A percentile compares a stretch with the other conserved stretches of the same genome.
Evolutionary conservation across 2,329 filamentous ascomycete genomes (phyloP).

Genomic region (Sodiomyces alkalinus): DNA sequence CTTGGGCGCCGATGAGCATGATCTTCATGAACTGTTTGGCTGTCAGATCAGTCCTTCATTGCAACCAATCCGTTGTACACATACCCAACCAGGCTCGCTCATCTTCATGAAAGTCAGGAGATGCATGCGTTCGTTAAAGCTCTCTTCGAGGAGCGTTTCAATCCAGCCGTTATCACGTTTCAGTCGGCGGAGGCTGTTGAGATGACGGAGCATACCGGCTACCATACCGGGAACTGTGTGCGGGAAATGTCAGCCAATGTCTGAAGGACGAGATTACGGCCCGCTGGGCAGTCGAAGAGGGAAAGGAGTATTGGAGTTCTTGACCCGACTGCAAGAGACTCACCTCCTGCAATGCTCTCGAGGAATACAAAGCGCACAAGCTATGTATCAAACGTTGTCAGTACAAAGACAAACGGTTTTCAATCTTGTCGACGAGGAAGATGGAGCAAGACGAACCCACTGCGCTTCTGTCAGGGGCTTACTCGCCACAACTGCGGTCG

Average conservation of each 20-base stretch:
- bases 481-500: slow-evolving; percentile 34
- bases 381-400: slow-evolving; percentile 17
- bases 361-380: slow-evolving; percentile 82
- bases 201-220: slow-evolving; percentile 81
- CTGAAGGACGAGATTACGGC: background rate
- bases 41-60: too few species aligned
- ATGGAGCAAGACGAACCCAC: slow-evolving; percentile 51
- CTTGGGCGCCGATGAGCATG: slow-evolving; percentile 84
- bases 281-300: too few species aligned
- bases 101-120: slow-evolving; percentile 74
- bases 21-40: slow-evolving; percentile 93
- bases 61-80: too few species aligned
- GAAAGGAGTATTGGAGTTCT: background rate
- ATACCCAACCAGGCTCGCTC: slow-evolving; percentile 57
- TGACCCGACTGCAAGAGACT: too few species aligned
- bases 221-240: slow-evolving; percentile 81
- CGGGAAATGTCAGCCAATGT: background rate
- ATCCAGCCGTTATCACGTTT: slow-evolving; percentile 96
- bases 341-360: slow-evolving; percentile 68
- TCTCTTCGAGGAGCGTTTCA: slow-evolving; percentile 78
- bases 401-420: background rate
- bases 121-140: slow-evolving; percentile 89
- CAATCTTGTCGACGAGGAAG: too few species aligned
- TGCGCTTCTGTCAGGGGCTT: slow-evolving; percentile 66
- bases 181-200: slow-evolving; percentile 69